Evolutionary conservation across 2,329 filamentous ascomycete genomes (phyloP).

Genomic region (Amylocarpus encephaloides): DNA sequence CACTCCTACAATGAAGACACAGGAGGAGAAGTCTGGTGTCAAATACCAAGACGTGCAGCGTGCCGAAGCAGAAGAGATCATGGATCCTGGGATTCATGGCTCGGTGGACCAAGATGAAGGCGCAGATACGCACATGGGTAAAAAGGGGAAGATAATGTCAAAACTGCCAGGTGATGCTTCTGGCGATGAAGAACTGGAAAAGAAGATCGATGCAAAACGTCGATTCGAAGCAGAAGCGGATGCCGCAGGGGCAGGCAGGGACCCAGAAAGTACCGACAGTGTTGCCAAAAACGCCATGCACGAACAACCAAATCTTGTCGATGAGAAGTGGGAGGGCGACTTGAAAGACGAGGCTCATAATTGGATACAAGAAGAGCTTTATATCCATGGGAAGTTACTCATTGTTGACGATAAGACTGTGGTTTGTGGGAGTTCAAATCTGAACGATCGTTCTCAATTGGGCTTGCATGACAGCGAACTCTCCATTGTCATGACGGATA

Average conservation of each 20-base stretch:
- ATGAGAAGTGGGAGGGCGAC: conserved; percentile 70
- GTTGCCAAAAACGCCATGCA: conserved; percentile 81
- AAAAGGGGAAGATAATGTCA: conserved; percentile 30
- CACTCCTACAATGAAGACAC: conserved; percentile 63
- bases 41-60: conserved; percentile 81
- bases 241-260: conserved; percentile 27
- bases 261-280: conserved; percentile 33
- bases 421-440: conserved; percentile 80
- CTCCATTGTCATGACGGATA: conserved; percentile 84
- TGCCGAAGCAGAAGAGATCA: conserved; percentile 82
- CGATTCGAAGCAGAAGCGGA: conserved; percentile 45
- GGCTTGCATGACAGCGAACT: conserved; percentile 89
- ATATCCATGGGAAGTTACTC: conserved; percentile 86
- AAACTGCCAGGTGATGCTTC: conserved; percentile 24
- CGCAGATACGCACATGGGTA: conserved; percentile 42
- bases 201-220: conserved; percentile 42
- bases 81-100: conserved; percentile 67
- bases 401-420: conserved; percentile 83
- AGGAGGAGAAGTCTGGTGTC: conserved; percentile 76
- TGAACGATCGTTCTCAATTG: conserved; percentile 85
- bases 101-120: conserved; percentile 38
- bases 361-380: conserved; percentile 93
- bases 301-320: conserved; percentile 52
- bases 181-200: conserved; percentile 34
- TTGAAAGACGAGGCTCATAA: conserved; percentile 73